Evolutionary conservation across 73 alveolate species (phyloP).

Genomic region (Breviolum minutum): DNA sequence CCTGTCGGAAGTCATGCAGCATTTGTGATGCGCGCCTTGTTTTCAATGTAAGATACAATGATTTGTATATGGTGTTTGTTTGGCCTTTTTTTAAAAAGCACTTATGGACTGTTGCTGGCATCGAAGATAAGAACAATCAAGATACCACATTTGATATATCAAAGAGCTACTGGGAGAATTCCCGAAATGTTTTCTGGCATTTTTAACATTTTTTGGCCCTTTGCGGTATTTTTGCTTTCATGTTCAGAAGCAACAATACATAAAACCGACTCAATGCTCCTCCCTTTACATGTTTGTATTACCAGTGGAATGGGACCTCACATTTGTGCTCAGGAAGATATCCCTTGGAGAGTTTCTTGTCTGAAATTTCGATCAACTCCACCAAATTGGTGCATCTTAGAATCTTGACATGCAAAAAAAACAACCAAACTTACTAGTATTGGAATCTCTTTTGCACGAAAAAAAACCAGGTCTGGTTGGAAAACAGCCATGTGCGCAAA

Average conservation of each 20-base stretch:
- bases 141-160: too few relatives aligned
- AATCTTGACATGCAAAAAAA: not conserved
- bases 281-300: too few relatives aligned
- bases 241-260: not conserved
- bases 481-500: slow-evolving; percentile 49
- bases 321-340: slow-evolving; percentile 17
- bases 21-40: slow-evolving; percentile 11
- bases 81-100: too few relatives aligned
- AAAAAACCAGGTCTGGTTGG: slow-evolving; percentile 76
- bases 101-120: not conserved
- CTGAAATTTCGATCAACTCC: not conserved
- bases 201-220: too few relatives aligned
- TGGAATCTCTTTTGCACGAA: not conserved
- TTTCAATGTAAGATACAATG: not conserved
- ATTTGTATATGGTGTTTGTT: not conserved
- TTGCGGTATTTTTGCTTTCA: not conserved
- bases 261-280: not conserved
- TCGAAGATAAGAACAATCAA: not conserved
- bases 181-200: too few relatives aligned
- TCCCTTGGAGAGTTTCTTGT: slow-evolving; percentile 45
- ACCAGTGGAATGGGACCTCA: too few relatives aligned
- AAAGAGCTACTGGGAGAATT: too few relatives aligned
- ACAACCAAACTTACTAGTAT: not conserved
- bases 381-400: not conserved
- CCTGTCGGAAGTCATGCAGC: slow-evolving; percentile 35